Evolutionary conservation across 208 protist species (phyloP).

Genomic region (Perkinsela sp.): DNA sequence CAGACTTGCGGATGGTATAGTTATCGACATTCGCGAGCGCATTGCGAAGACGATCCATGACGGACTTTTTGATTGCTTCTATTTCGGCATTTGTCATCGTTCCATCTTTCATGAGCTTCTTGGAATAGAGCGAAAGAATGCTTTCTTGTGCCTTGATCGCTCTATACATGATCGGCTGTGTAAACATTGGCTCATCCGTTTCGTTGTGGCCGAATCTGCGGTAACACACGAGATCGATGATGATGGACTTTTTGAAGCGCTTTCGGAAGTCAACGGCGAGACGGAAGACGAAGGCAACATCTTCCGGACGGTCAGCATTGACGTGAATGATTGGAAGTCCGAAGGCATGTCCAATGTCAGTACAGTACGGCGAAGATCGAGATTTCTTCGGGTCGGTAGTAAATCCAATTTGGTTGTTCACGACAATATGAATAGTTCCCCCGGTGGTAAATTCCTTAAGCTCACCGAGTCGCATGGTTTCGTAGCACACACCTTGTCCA

Average conservation of each 20-base stretch:
- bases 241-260: constrained; percentile 67
- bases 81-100: constrained; percentile 28
- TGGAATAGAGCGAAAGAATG: constrained; percentile 46
- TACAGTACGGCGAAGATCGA: constrained; percentile 84
- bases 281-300: constrained; percentile 58
- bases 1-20: background rate
- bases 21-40: constrained; percentile 7
- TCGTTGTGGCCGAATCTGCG: constrained; percentile 86
- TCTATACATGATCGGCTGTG: constrained; percentile 83
- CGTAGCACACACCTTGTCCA: constrained; percentile 85
- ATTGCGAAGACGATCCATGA: constrained; percentile 38
- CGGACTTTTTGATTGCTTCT: constrained; percentile 23
- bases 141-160: constrained; percentile 46
- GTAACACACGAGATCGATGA: constrained; percentile 91
- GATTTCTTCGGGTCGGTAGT: constrained; percentile 82
- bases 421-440: constrained; percentile 90
- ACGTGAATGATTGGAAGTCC: constrained; percentile 86
- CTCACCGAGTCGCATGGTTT: constrained; percentile 76
- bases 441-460: constrained; percentile 70
- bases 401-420: constrained; percentile 97
- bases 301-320: constrained; percentile 84
- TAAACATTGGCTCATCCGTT: constrained; percentile 88
- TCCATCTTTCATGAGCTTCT: constrained; percentile 32
- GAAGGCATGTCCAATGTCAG: constrained; percentile 79
- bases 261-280: constrained; percentile 71